phyloP scores from a whole-genome alignment of 768 basidiomycete species.

The Crucibulum laeve region DNA sequence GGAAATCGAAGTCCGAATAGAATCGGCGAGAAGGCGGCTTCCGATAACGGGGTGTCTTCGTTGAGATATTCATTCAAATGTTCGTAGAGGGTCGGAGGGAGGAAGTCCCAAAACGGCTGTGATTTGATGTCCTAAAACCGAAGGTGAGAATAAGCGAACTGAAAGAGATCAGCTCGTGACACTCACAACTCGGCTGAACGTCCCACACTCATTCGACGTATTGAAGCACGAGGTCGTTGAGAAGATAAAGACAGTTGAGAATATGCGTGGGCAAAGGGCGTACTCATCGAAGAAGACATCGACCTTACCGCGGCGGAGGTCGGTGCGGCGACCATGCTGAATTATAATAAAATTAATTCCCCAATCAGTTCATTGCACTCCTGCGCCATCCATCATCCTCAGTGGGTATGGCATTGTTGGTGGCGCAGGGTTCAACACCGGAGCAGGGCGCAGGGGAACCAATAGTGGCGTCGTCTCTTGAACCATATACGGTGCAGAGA shows the following conservation, averaged over 20 bases:
- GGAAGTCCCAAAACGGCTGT: not conserved
- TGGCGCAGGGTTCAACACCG: constrained; percentile 3
- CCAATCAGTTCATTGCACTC: not conserved
- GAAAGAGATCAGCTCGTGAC: constrained; percentile 2
- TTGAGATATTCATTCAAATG: not conserved
- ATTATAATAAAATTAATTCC: not conserved
- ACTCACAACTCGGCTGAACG: not conserved
- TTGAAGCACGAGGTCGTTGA: not conserved
- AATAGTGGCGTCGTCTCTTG: not conserved
- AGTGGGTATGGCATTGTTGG: not conserved
- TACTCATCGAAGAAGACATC: not conserved
- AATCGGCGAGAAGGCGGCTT: constrained; percentile 8
- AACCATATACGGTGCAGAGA: not conserved
- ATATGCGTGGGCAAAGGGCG: too few species aligned
- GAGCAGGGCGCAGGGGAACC: not conserved
- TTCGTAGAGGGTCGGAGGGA: constrained; percentile 6
- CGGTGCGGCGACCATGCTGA: not conserved
- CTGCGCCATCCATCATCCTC: not conserved
- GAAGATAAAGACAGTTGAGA: too few species aligned
- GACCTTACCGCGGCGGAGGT: constrained; percentile 1
- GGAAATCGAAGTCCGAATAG: constrained; percentile 11
- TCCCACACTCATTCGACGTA: not conserved
- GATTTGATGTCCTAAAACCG: constrained; percentile 4
- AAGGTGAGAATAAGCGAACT: constrained; percentile 3
- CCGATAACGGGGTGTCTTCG: constrained; percentile 10